These are phyloP conservation scores for Aspergillus ibericus DNA, from an alignment of 2,329 filamentous ascomycete species.

Conservation along the genomic window DNA sequence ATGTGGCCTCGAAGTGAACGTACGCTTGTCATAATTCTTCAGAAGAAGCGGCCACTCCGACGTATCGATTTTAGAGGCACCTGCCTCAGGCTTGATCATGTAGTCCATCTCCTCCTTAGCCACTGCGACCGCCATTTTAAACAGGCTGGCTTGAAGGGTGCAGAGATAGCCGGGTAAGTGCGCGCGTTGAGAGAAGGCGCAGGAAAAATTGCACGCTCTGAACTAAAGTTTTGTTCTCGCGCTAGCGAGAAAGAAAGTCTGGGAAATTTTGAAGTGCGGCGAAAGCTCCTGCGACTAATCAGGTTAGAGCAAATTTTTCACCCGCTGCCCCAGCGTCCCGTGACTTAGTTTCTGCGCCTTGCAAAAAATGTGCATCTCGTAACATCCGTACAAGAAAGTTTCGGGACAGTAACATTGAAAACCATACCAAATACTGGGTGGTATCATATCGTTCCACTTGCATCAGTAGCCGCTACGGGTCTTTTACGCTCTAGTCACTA, in stretches of 20 bases:
- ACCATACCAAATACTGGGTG: background rate
- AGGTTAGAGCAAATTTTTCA: conserved; percentile 25
- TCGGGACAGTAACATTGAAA: background rate
- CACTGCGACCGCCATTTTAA: conserved; percentile 46
- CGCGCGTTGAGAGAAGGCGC: conserved; percentile 22
- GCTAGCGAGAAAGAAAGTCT: conserved; percentile 26
- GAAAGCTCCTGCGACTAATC: conserved; percentile 20
- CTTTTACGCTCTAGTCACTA: background rate
- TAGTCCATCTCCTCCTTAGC: conserved; percentile 68
- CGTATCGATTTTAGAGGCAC: conserved; percentile 75
- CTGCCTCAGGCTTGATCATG: conserved; percentile 87
- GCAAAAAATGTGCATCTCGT: background rate
- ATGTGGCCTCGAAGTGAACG: conserved; percentile 38
- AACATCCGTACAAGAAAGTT: background rate
- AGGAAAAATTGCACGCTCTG: conserved; percentile 24
- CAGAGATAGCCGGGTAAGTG: conserved; percentile 17
- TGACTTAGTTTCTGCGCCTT: conserved; percentile 4
- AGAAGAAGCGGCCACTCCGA: conserved; percentile 90
- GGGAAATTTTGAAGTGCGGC: conserved; percentile 32
- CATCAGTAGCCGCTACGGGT: background rate
- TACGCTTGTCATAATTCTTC: conserved; percentile 93
- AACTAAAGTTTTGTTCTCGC: conserved; percentile 23
- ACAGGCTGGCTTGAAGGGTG: conserved; percentile 21
- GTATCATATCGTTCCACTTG: background rate
- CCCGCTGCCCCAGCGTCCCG: conserved; percentile 8